phyloP scores from a whole-genome alignment of 2,329 filamentous ascomycete genomes.

The Chalaropsis thielavioides region DNA sequence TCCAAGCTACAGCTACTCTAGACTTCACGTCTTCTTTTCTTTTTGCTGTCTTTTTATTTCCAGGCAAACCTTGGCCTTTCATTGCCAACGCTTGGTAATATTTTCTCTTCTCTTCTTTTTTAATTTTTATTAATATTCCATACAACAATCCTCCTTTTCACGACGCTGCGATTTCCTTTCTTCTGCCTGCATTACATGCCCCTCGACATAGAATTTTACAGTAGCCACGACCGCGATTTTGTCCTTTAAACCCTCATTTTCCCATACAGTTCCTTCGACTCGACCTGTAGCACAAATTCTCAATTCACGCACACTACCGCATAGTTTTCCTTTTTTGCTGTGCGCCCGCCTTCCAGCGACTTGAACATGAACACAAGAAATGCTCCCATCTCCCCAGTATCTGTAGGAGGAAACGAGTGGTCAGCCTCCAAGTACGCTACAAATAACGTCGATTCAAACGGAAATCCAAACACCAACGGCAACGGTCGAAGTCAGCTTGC shows the following conservation, averaged over 20 bases:
- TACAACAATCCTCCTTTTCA: not conserved
- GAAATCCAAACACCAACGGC: constrained; percentile 38
- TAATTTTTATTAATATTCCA: not conserved
- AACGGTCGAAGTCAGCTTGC: constrained; percentile 45
- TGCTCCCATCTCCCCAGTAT: constrained; percentile 68
- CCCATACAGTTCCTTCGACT: not conserved
- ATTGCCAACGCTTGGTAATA: not conserved
- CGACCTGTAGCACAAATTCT: not conserved
- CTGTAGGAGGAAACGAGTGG: constrained; percentile 73
- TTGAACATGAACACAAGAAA: constrained; percentile 55
- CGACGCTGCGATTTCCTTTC: not conserved
- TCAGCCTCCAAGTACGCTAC: constrained; percentile 52
- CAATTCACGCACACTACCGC: not conserved
- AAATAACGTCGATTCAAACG: constrained; percentile 28
- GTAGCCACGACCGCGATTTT: constrained; percentile 1
- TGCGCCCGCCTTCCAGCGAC: not conserved
- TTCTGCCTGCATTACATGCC: not conserved
- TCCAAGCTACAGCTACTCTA: not conserved
- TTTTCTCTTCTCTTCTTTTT: not conserved
- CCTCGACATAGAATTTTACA: constrained; percentile 1
- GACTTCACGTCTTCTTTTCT: not conserved
- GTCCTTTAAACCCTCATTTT: not conserved
- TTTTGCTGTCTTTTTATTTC: not conserved
- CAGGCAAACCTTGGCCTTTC: constrained; percentile 1
- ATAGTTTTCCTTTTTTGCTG: not conserved